A percentile compares a stretch with the other conserved stretches of the same genome.
These are phyloP conservation scores for Boletus bicolor DNA, from an alignment of 768 basidiomycete genomes.

Conservation along the genomic window DNA sequence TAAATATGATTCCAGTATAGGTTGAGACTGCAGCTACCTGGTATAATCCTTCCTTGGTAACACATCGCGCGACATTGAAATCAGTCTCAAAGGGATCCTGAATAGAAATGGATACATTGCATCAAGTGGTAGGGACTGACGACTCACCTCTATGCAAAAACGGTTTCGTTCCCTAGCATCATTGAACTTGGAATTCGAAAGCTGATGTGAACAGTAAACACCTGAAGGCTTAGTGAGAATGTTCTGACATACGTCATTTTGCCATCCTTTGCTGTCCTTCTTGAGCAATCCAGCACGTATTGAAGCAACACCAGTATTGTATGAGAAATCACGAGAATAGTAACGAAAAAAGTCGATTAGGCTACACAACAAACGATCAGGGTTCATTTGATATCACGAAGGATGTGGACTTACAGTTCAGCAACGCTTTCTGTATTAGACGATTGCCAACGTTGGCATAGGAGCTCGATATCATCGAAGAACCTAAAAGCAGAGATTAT, in stretches of 20 bases:
- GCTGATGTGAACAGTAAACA: slow-evolving; percentile 30
- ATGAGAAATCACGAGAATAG: slow-evolving; percentile 90
- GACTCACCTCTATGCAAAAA: slow-evolving; percentile 86
- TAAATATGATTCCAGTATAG: not conserved
- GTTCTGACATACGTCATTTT: slow-evolving; percentile 69
- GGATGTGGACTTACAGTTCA: slow-evolving; percentile 63
- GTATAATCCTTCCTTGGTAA: slow-evolving; percentile 94
- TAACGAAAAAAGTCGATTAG: slow-evolving; percentile 98
- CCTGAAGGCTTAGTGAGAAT: not conserved
- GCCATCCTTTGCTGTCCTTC: slow-evolving; percentile 94
- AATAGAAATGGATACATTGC: not conserved
- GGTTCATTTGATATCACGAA: not conserved
- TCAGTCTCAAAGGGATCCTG: slow-evolving; percentile 97
- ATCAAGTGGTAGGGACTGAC: not conserved
- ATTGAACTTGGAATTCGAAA: slow-evolving; percentile 54
- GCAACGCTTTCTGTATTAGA: slow-evolving; percentile 90
- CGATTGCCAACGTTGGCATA: slow-evolving; percentile 92
- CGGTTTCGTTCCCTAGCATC: slow-evolving; percentile 86
- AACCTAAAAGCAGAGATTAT: slow-evolving; percentile 51
- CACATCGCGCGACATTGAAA: slow-evolving; percentile 95
- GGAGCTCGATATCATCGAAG: slow-evolving; percentile 94
- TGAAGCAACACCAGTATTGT: slow-evolving; percentile 87
- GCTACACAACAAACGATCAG: slow-evolving; percentile 40
- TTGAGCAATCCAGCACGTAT: slow-evolving; percentile 85
- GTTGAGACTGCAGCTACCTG: slow-evolving; percentile 48